Percentiles rank a stretch among this genome's conserved stretches.
Evolutionary conservation across 2,329 filamentous ascomycete species (phyloP).

Genomic region (Cercospora sp.): DNA sequence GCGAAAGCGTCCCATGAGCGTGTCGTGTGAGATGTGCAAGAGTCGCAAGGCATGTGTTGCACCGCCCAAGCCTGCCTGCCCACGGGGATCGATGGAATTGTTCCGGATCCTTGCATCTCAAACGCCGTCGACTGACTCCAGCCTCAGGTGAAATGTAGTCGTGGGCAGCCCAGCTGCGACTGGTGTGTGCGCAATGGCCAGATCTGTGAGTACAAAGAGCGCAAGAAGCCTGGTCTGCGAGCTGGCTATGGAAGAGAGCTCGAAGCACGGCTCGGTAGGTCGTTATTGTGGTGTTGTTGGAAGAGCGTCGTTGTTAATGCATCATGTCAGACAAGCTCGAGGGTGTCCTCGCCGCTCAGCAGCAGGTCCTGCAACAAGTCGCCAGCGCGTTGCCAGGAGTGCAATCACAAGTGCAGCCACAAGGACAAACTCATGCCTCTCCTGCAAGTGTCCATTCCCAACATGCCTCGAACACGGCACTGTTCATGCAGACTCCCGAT

Average conservation of each 20-base stretch:
- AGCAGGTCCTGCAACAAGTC: conserved; percentile 50
- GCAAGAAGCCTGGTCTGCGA: conserved; percentile 66
- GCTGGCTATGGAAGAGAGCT: conserved; percentile 60
- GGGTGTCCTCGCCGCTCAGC: conserved; percentile 47
- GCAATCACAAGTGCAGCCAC: conserved; percentile 20
- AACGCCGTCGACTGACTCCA: conserved; percentile 10
- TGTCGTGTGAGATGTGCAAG: conserved; percentile 73
- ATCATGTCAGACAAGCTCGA: conserved; percentile 49
- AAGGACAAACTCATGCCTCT: conserved; percentile 9
- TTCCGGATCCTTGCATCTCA: background rate
- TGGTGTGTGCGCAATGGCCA: conserved; percentile 70
- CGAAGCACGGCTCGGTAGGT: conserved; percentile 59
- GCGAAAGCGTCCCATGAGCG: conserved; percentile 49
- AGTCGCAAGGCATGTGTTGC: conserved; percentile 66
- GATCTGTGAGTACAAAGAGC: conserved; percentile 67
- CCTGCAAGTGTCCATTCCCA: conserved; percentile 37
- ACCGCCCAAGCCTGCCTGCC: background rate
- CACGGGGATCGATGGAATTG: conserved; percentile 4
- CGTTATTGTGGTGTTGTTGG: background rate
- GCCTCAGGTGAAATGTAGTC: conserved; percentile 63
- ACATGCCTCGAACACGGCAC: conserved; percentile 48
- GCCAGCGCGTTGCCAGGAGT: conserved; percentile 31
- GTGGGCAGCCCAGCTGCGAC: conserved; percentile 72
- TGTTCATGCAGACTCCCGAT: conserved; percentile 50
- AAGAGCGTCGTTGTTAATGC: background rate